phyloP scores from a whole-genome alignment of 495 filamentous ascomycete genomes.

The Neurospora africana region DNA sequence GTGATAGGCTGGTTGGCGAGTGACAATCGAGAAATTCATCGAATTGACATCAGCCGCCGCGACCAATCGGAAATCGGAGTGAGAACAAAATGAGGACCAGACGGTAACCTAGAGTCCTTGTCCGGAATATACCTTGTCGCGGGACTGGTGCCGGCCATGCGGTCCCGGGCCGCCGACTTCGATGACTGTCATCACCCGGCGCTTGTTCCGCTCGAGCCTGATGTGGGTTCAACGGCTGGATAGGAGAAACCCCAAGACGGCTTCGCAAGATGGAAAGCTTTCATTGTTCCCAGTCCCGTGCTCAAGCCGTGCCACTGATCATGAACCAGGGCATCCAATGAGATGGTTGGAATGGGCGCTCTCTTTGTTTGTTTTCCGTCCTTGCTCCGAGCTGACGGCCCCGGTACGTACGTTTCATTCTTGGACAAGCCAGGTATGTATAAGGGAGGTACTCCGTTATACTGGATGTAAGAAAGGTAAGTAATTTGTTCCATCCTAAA shows the following conservation, averaged over 20 bases:
- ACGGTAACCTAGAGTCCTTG: neutral
- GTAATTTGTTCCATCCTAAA: neutral
- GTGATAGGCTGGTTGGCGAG: neutral
- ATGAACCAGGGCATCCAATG: neutral
- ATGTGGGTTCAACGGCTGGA: neutral
- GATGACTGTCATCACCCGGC: neutral
- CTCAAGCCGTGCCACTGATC: neutral
- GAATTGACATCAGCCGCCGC: neutral
- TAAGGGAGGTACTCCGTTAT: neutral
- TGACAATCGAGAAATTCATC: neutral
- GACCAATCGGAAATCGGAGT: neutral
- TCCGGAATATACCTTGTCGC: neutral
- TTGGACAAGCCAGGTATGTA: neutral
- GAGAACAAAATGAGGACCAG: neutral
- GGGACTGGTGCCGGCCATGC: neutral
- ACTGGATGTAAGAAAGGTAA: neutral
- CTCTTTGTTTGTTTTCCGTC: neutral
- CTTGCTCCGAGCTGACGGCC: neutral
- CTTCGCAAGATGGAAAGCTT: neutral
- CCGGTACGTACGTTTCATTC: neutral
- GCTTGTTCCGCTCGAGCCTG: neutral
- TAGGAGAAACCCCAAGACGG: neutral
- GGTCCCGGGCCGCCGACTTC: neutral
- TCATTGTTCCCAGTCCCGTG: neutral
- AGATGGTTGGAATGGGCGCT: neutral